Evolutionary conservation across 2,329 filamentous ascomycete genomes (phyloP), one percentile per base, ranked within the genome.

Genomic region (Zymoseptoria ardabiliae): DNA sequence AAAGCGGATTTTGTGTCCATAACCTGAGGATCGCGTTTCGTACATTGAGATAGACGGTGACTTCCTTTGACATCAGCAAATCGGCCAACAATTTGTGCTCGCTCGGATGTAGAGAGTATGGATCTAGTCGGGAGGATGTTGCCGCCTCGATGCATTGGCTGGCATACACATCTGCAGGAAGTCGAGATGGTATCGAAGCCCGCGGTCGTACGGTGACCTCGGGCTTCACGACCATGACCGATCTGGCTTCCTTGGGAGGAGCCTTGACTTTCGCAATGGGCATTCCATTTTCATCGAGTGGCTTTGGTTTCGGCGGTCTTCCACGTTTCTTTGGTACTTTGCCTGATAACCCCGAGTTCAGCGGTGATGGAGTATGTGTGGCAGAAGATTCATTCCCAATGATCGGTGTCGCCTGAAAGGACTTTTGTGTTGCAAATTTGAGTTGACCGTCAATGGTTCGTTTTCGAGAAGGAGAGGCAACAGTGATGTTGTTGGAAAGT

Each of bases 41-140:
- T 63, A 99, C 94, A 72, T 97, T 97, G 57, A 99, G 79, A 75
- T 99, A 99, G 11, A 91, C 90, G 2, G 93, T 97, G 65, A 97
- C 91, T 74, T 99, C 94, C 30, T 87, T 82, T 68, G 90, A 87
- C 70, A 88, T 96, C 66, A 99, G 85, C 68, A 95, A 87, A 62
- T 89, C 82, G 62, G 90, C 85, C 49, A 99, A 77, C 61, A 96
- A 80, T 60, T 82, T 78, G 71, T 97, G 92, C 74, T 99, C 94
- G 63, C 90, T 87, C 23, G 84, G 82, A 73, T 97, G 91, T 48
- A 99, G 77, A 10, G 89, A 86, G 74, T 94, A 97, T 0, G 94
- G 93, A 65, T 93, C 93, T 1, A 99, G 80, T 59, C 94, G 83
- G 49, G 91, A 97, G 8, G 90, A 88, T 73, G 96, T 90, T 57